phyloP scores from a whole-genome alignment of 78 protist genomes.

The Dictyostelium intermedium region DNA sequence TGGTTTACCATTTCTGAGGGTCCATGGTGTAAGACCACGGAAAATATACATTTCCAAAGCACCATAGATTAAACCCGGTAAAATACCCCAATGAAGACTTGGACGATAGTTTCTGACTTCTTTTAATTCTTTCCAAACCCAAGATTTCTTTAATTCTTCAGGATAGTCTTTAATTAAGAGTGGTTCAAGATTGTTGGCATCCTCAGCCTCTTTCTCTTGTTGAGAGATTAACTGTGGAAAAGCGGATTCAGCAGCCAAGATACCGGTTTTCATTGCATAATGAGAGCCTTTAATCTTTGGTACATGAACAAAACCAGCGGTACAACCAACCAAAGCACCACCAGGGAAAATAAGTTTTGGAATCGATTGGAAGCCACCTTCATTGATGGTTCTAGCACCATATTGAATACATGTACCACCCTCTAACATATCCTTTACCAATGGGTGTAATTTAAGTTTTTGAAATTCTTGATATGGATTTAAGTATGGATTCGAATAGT shows the following conservation, averaged over 20 bases:
- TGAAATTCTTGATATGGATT: conserved; percentile 94
- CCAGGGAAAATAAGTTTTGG: conserved; percentile 96
- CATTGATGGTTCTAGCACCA: conserved; percentile 98
- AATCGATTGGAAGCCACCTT: conserved; percentile 95
- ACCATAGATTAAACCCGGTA: conserved; percentile 81
- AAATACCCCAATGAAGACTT: conserved; percentile 84
- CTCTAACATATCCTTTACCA: conserved; percentile 73
- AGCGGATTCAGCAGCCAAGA: conserved; percentile 92
- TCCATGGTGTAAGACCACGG: conserved; percentile 92
- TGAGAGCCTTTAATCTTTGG: conserved; percentile 98
- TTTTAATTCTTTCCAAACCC: conserved; percentile 93
- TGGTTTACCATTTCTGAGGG: conserved; percentile 52
- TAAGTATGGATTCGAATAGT: conserved; percentile 95
- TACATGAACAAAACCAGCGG: conserved; percentile 97
- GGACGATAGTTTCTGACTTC: conserved; percentile 92
- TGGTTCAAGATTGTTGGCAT: background rate
- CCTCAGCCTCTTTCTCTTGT: background rate
- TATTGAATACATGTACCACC: conserved; percentile 92
- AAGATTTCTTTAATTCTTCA: conserved; percentile 78
- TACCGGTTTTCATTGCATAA: conserved; percentile 97
- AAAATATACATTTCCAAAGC: conserved; percentile 75
- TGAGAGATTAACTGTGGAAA: conserved; percentile 28
- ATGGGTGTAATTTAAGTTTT: conserved; percentile 90
- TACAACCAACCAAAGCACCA: conserved; percentile 94
- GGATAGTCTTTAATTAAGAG: conserved; percentile 62